Conservation (phyloP, 106 monocot species). For the Vanilla planifolia region DNA sequence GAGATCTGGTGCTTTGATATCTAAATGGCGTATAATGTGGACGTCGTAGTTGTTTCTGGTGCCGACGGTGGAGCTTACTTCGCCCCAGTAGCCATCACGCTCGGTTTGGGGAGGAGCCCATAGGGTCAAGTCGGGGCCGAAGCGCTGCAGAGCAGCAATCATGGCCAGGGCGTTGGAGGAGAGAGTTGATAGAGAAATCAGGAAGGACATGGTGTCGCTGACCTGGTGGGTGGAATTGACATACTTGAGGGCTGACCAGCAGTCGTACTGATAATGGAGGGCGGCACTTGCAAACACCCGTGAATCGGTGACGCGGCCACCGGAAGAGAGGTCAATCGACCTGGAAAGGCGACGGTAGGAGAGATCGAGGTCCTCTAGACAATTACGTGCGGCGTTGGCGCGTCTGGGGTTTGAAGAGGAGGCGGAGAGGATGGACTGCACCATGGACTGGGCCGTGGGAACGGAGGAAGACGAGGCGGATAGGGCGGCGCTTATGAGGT, state of each 20-base stretch:
- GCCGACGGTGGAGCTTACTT: not conserved
- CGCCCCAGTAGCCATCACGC: conserved; percentile 75
- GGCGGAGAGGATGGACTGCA: conserved; percentile 37
- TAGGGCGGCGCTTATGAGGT: conserved; percentile 17
- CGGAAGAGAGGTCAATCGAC: not conserved
- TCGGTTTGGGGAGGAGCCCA: conserved; percentile 73
- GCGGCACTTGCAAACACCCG: conserved; percentile 44
- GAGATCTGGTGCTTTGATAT: conserved; percentile 21
- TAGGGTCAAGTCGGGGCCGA: conserved; percentile 29
- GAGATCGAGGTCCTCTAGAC: conserved; percentile 35
- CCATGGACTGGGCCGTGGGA: conserved; percentile 26
- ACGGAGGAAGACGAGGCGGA: conserved; percentile 18
- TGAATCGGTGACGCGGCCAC: not conserved
- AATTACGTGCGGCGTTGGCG: conserved; percentile 41
- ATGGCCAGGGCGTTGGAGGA: conserved; percentile 49
- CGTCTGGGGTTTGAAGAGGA: conserved; percentile 34
- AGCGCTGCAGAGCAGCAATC: conserved; percentile 34
- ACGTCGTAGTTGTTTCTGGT: too few relatives aligned
- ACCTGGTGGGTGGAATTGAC: conserved; percentile 51
- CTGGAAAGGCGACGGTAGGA: conserved; percentile 23
- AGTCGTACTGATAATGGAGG: conserved; percentile 83
- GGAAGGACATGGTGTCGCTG: conserved; percentile 35
- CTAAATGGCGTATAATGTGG: not conserved
- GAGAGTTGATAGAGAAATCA: conserved; percentile 17
- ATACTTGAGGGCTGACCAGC: conserved; percentile 66